phyloP scores from a whole-genome alignment of 805 yeast species.

The Suhomyces kilbournensis region DNA sequence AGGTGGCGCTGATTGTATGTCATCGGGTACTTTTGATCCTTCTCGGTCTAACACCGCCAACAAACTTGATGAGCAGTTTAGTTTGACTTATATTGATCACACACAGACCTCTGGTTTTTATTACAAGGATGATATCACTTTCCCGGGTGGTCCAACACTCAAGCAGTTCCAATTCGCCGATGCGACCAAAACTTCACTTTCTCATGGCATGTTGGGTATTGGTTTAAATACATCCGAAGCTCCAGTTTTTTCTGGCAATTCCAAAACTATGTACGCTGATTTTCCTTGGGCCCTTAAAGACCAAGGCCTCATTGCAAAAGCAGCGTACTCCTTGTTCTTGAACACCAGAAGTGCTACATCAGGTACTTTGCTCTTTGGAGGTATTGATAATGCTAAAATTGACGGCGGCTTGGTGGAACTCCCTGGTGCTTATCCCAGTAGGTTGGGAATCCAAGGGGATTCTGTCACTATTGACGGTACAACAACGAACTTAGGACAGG shows the following conservation, averaged over 20 bases:
- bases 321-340: conserved; percentile 15
- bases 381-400: conserved; percentile 17
- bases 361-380: conserved; percentile 21
- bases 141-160: conserved; percentile 4
- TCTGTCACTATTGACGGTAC: neutral
- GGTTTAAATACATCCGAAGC: conserved; percentile 3
- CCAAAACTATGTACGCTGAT: conserved; percentile 1
- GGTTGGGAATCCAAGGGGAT: conserved; percentile 1
- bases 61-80: neutral
- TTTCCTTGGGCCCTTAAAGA: conserved; percentile 10
- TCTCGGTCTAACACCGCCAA: neutral
- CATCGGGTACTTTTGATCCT: neutral
- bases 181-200: neutral
- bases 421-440: neutral
- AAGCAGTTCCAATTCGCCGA: neutral
- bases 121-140: conserved; percentile 2
- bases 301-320: conserved; percentile 8
- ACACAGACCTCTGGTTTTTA: neutral
- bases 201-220: neutral
- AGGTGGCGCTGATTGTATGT: neutral
- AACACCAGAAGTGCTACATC: conserved; percentile 1
- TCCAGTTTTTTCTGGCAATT: too few relatives aligned
- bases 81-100: neutral
- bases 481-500: neutral
- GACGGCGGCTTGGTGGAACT: neutral